Evolutionary conservation across 2,329 filamentous ascomycete species (phyloP).

Genomic region (Neonectria coccinea): DNA sequence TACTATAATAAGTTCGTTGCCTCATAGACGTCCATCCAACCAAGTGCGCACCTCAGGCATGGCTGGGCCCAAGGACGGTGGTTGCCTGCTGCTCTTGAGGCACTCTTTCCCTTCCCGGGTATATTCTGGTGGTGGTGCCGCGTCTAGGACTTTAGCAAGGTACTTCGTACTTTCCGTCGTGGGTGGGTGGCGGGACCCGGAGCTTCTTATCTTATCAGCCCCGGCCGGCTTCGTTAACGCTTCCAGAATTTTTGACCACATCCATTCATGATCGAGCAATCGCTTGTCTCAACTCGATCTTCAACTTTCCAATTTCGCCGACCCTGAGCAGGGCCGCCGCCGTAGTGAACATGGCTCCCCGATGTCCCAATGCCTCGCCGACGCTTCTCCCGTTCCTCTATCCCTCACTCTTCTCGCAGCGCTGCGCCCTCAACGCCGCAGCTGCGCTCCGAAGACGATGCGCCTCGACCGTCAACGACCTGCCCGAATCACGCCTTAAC

Average conservation of each 20-base stretch:
- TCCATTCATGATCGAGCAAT: constrained; percentile 1
- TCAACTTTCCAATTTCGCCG: not conserved
- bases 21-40: constrained; percentile 2
- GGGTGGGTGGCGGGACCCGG: not conserved
- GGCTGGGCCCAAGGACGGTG: constrained; percentile 21
- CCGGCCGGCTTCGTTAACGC: constrained; percentile 1
- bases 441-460: constrained; percentile 34
- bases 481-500: constrained; percentile 74
- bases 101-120: constrained; percentile 43
- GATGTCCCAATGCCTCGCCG: constrained; percentile 40
- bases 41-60: constrained; percentile 40
- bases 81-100: constrained; percentile 37
- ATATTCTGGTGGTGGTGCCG: constrained; percentile 26
- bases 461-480: constrained; percentile 50
- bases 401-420: constrained; percentile 55
- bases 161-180: not conserved
- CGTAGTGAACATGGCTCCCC: constrained; percentile 43
- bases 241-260: constrained; percentile 17
- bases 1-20: not conserved
- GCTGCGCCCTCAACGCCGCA: constrained; percentile 26
- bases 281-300: not conserved
- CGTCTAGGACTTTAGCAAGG: not conserved
- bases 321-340: constrained; percentile 6
- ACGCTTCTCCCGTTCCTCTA: constrained; percentile 60
- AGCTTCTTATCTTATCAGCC: constrained; percentile 27